Base-by-base conservation (phyloP, 1,284 basidiomycete species). In the Tilletia walkeri region DNA sequence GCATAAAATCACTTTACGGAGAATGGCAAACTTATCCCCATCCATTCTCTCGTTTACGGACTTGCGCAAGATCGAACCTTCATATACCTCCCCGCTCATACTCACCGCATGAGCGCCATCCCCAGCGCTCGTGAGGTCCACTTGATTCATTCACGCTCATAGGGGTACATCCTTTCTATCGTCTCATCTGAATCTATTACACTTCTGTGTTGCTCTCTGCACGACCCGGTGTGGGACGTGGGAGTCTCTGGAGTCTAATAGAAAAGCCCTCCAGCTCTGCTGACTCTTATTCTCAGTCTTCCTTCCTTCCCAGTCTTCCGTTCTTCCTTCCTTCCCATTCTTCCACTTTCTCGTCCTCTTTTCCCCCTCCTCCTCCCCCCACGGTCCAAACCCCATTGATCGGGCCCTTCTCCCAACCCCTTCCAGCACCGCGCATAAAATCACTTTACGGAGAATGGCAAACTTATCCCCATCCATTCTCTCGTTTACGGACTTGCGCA, bases 111-210 rank as follows among this genome's bases (percentile, higher is more conserved):
- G 69, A 69, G 45, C 45, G 68, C 56, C 70, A 66, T 65, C 66
- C 63, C 45, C 1, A 38, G 41, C 41, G 56, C 39, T 4, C 20
- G 16, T 24, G 70, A 48, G 4, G 72, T 76, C 73, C 70, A 65
- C 59, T 69, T 71, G 73, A 67, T 72, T 74, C 73, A 73, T 76
- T 76, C 75, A 76, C 75, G 74, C 74, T 76, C 75, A 45, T 76
- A 70, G 74, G 75, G 75, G 72, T 74, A 76, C 75, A 76, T 69
- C 61, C 41, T 24, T 53, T 54, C 41, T 45, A 1, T 45, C 41
- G 24, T 30, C 24, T 30, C 24, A 30, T 30, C 24, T 30, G 24
- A 30, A 30, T 30, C 24, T 30, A 30, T 30, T 30, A 30, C 24
- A 30, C 24, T 30, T 30, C 24, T 30, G 24, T 30, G 24, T 30